Percentiles rank a stretch among this genome's conserved stretches.
Evolutionary conservation across 768 basidiomycete species (phyloP).

Genomic region (Tricholoma terreum): DNA sequence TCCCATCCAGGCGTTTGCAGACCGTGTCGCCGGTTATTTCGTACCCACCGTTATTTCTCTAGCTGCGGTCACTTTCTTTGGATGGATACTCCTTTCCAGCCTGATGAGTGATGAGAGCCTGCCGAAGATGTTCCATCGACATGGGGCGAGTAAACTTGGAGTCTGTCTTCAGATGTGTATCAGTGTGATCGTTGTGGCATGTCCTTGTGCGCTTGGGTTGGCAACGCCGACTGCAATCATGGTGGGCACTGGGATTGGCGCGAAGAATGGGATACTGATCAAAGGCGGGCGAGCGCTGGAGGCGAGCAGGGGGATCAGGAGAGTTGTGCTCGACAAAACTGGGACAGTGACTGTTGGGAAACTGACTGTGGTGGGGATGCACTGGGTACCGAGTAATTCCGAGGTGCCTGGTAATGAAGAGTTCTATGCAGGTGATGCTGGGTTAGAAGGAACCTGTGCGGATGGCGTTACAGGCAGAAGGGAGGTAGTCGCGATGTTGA

Average conservation of each 20-base stretch:
- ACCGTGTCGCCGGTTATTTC: conserved; percentile 91
- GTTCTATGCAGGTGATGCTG: conserved; percentile 41
- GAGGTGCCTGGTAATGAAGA: conserved; percentile 29
- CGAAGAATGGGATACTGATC: conserved; percentile 95
- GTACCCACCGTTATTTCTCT: conserved; percentile 89
- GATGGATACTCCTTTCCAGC: conserved; percentile 76
- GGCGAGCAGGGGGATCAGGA: conserved; percentile 77
- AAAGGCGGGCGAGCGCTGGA: conserved; percentile 96
- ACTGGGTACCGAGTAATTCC: conserved; percentile 57
- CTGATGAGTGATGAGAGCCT: conserved; percentile 54
- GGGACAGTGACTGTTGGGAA: conserved; percentile 97
- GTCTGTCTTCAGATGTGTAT: conserved; percentile 97
- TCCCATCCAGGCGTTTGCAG: conserved; percentile 96
- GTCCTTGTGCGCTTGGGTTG: conserved; percentile 94
- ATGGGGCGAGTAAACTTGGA: conserved; percentile 82
- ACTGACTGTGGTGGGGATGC: conserved; percentile 70
- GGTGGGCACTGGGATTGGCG: conserved; percentile 98
- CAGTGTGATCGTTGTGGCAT: conserved; percentile 96
- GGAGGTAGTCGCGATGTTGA: conserved; percentile 74
- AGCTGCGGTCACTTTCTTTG: conserved; percentile 73
- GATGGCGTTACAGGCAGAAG: conserved; percentile 61
- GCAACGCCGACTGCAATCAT: conserved; percentile 98
- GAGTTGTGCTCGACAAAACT: conserved; percentile 93
- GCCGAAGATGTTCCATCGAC: conserved; percentile 80
- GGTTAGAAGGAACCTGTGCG: conserved; percentile 46